A percentile compares a stretch with the other conserved stretches of the same genome.
These are phyloP conservation scores for Pinus albicaulis DNA, from an alignment of 75 land plant species.

Conservation along the genomic window DNA sequence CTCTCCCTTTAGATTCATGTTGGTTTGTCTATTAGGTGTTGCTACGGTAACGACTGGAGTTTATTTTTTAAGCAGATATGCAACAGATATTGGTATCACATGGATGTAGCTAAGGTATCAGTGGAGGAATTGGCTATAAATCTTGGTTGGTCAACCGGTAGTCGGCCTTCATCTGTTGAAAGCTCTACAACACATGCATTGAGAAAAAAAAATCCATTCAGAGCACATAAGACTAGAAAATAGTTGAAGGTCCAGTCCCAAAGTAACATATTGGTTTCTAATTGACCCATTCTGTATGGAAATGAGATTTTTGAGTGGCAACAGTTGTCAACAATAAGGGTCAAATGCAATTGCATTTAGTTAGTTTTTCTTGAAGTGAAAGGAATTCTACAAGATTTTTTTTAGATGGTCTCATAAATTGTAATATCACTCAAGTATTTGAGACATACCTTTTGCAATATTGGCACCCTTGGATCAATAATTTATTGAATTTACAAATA, in stretches of 20 bases:
- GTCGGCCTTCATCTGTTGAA: neutral
- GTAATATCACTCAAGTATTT: neutral
- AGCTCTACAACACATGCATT: neutral
- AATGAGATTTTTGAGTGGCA: neutral
- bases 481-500: neutral
- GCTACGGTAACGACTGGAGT: conserved; percentile 78
- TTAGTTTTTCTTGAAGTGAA: neutral
- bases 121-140: conserved; percentile 77
- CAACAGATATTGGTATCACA: conserved; percentile 80
- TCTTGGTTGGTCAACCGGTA: conserved; percentile 18
- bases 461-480: neutral
- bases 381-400: neutral
- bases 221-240: neutral
- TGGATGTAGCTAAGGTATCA: conserved; percentile 76
- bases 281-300: neutral
- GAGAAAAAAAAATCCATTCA: conserved; percentile 3
- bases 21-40: conserved; percentile 56
- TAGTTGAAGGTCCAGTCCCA: neutral
- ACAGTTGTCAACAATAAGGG: neutral
- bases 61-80: conserved; percentile 83
- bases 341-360: neutral
- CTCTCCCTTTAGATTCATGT: conserved; percentile 57
- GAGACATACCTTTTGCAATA: neutral
- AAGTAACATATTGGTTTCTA: neutral
- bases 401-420: neutral